Evolutionary conservation across 2,329 filamentous ascomycete genomes (phyloP).

Genomic region (Akanthomyces lecanii): DNA sequence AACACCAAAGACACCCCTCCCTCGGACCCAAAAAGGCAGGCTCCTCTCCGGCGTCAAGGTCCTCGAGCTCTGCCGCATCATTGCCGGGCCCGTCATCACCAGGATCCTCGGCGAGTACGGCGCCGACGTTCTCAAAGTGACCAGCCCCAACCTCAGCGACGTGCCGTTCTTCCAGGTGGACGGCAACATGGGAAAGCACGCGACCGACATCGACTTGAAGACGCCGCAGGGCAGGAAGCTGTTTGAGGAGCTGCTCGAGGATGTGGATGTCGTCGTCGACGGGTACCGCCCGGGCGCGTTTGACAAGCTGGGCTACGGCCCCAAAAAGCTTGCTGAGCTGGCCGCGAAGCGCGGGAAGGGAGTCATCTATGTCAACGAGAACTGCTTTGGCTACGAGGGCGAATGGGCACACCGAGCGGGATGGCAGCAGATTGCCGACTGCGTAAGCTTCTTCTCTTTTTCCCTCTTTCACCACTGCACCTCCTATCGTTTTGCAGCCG

Average conservation of each 20-base stretch:
- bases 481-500: too few relatives aligned
- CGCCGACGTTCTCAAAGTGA: slow-evolving; percentile 69
- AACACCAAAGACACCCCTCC: slow-evolving; percentile 44
- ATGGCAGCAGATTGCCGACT: slow-evolving; percentile 71
- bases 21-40: slow-evolving; percentile 22
- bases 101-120: slow-evolving; percentile 71
- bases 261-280: slow-evolving; percentile 62
- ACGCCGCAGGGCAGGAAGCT: slow-evolving; percentile 44
- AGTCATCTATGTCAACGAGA: slow-evolving; percentile 64
- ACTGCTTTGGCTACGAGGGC: slow-evolving; percentile 61
- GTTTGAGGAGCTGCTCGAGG: slow-evolving; percentile 57
- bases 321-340: slow-evolving; percentile 48
- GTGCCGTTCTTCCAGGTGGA: slow-evolving; percentile 71
- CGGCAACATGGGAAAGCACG: slow-evolving; percentile 67
- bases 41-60: slow-evolving; percentile 62
- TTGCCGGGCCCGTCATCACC: slow-evolving; percentile 69
- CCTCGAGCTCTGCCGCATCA: slow-evolving; percentile 70
- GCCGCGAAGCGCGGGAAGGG: slow-evolving; percentile 55
- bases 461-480: too few relatives aligned
- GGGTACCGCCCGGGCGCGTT: slow-evolving; percentile 66
- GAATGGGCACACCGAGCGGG: slow-evolving; percentile 62
- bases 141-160: slow-evolving; percentile 62
- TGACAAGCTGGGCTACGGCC: slow-evolving; percentile 59
- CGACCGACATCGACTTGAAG: slow-evolving; percentile 60
- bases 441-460: slow-evolving; percentile 30